Evolutionary conservation across 192 early-diverging fungal genomes (phyloP).

Genomic region (Backusella parvicylindrica): DNA sequence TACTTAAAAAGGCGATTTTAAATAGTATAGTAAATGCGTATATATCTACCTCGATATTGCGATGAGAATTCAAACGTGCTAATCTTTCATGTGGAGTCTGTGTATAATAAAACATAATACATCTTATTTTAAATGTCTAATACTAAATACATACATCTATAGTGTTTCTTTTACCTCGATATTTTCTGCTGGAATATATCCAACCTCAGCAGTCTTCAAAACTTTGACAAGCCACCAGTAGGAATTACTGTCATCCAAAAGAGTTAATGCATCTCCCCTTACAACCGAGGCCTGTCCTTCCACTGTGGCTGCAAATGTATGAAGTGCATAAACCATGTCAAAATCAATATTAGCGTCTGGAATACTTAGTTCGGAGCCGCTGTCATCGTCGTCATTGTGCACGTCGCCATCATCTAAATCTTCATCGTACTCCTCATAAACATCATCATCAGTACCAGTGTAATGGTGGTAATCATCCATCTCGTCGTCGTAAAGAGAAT

Average conservation of each 20-base stretch:
- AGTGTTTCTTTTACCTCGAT: conserved; percentile 55
- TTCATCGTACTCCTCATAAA: conserved; percentile 33
- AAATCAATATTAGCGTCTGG: conserved; percentile 70
- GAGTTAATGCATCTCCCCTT: conserved; percentile 70
- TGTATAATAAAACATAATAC: not conserved
- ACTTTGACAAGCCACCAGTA: conserved; percentile 81
- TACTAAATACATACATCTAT: not conserved
- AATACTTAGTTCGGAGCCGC: conserved; percentile 40
- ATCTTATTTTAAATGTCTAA: not conserved
- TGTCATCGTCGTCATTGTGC: conserved; percentile 34
- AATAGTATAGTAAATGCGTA: not conserved
- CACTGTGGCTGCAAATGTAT: conserved; percentile 80
- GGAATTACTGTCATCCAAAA: conserved; percentile 80
- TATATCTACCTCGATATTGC: conserved; percentile 56
- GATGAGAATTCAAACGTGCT: conserved; percentile 71
- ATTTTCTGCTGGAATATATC: conserved; percentile 88
- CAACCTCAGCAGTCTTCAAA: conserved; percentile 69
- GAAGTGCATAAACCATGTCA: conserved; percentile 76
- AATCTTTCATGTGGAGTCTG: conserved; percentile 78
- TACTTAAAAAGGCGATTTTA: not conserved
- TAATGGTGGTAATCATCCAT: conserved; percentile 24
- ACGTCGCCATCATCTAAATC: conserved; percentile 30
- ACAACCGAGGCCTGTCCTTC: conserved; percentile 84
- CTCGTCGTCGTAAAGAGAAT: conserved; percentile 20
- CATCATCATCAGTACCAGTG: conserved; percentile 37